Evolutionary conservation across 768 basidiomycete species (phyloP).

Genomic region (Serendipita indica): DNA sequence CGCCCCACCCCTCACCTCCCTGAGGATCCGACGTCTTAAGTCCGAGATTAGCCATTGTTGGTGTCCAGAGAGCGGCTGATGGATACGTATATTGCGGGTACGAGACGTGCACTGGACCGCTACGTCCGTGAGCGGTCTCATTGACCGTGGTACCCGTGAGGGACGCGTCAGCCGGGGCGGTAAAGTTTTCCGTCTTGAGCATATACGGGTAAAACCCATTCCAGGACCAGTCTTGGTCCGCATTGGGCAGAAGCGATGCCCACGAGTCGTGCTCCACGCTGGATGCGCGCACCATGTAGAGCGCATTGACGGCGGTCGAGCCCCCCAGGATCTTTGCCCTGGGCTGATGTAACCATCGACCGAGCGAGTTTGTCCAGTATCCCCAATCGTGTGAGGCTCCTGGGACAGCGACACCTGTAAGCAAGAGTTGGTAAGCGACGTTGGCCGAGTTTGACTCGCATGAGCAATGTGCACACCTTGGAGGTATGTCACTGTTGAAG

Average conservation of each 20-base stretch:
- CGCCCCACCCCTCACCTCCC: constrained; percentile 7
- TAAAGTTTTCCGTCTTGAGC: constrained; percentile 13
- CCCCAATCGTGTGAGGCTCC: background rate
- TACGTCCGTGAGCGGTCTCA: constrained; percentile 8
- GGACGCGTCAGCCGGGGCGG: constrained; percentile 12
- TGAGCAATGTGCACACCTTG: background rate
- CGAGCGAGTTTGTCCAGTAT: constrained; percentile 1
- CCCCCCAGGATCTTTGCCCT: background rate
- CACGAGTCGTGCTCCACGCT: constrained; percentile 1
- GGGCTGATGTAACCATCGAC: background rate
- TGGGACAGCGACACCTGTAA: constrained; percentile 8
- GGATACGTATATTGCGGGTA: constrained; percentile 4
- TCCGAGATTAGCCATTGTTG: constrained; percentile 9
- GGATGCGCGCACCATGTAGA: background rate
- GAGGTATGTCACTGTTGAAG: background rate
- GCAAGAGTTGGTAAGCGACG: background rate
- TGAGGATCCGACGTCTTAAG: constrained; percentile 20
- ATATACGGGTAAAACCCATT: constrained; percentile 8
- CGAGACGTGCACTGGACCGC: constrained; percentile 12
- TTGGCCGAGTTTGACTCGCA: background rate
- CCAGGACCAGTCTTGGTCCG: constrained; percentile 15
- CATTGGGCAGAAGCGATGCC: constrained; percentile 12
- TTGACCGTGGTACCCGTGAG: constrained; percentile 13
- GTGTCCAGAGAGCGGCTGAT: background rate
- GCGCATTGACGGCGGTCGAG: constrained; percentile 4